Evolutionary conservation across 805 yeast species (phyloP).

Genomic region (Zygosaccharomyces rouxii): DNA sequence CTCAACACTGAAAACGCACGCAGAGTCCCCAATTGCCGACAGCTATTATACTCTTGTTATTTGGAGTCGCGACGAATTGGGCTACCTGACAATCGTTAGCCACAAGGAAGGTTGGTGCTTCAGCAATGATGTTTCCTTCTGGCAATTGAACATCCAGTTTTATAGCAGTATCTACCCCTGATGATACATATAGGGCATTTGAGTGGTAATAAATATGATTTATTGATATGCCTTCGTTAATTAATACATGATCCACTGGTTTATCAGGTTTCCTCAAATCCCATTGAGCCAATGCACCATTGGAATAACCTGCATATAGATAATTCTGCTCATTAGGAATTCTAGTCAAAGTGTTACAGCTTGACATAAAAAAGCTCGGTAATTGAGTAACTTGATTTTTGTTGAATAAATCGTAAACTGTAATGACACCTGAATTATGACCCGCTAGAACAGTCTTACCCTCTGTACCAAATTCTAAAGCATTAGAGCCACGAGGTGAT

Average conservation of each 20-base stretch:
- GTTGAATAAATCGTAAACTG: constrained; percentile 38
- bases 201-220: constrained; percentile 19
- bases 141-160: constrained; percentile 7
- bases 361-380: constrained; percentile 26
- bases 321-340: constrained; percentile 2
- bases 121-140: background rate
- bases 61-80: constrained; percentile 11
- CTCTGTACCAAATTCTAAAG: constrained; percentile 47
- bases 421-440: constrained; percentile 37
- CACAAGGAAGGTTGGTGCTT: constrained; percentile 19
- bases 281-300: constrained; percentile 40
- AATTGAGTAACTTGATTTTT: constrained; percentile 25
- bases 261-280: constrained; percentile 31
- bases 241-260: constrained; percentile 12
- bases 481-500: constrained; percentile 18
- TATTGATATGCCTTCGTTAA: constrained; percentile 22
- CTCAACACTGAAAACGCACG: constrained; percentile 9
- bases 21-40: constrained; percentile 23
- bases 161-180: constrained; percentile 34
- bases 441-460: constrained; percentile 45
- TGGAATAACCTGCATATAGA: constrained; percentile 36
- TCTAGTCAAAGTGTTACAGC: constrained; percentile 21
- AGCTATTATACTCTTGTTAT: constrained; percentile 12
- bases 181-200: constrained; percentile 28
- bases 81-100: constrained; percentile 21